Conservation (phyloP, 1,139 yeast genomes). For the Scheffersomyces cryptocercus region DNA sequence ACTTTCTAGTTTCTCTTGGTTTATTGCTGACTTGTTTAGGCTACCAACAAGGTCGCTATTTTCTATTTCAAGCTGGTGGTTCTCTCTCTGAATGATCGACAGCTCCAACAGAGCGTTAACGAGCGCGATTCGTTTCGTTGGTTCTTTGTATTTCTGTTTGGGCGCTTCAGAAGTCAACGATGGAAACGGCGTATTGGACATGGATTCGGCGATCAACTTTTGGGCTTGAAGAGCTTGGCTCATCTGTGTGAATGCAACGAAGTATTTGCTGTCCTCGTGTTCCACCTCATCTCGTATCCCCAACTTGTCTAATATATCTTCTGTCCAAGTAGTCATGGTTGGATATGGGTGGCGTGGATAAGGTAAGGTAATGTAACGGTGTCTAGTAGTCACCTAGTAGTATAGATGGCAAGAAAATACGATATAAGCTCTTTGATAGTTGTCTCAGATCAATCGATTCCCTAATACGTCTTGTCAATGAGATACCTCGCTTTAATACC, state of each 20-base stretch:
- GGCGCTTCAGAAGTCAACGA: constrained; percentile 13
- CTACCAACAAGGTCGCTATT: constrained; percentile 19
- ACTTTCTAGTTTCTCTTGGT: constrained; percentile 22
- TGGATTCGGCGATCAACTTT: not conserved
- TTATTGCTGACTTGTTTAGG: constrained; percentile 26
- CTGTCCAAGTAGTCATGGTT: constrained; percentile 16
- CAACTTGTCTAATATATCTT: constrained; percentile 26
- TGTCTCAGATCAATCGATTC: too few species aligned
- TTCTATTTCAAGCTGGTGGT: constrained; percentile 11
- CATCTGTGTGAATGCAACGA: constrained; percentile 34
- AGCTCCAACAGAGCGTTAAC: not conserved
- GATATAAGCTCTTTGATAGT: too few species aligned
- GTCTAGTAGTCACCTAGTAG: too few species aligned
- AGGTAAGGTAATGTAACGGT: not conserved
- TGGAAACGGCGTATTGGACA: constrained; percentile 8
- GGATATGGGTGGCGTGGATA: not conserved
- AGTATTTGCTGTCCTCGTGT: constrained; percentile 31
- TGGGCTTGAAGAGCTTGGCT: constrained; percentile 14
- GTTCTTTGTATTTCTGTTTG: constrained; percentile 9
- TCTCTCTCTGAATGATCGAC: constrained; percentile 1
- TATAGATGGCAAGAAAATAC: too few species aligned
- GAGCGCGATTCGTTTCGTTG: constrained; percentile 6
- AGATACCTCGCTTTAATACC: too few species aligned
- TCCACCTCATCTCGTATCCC: constrained; percentile 34
- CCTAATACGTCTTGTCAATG: too few species aligned